Conservation (phyloP, 2,329 filamentous ascomycete species). For the Apiospora saccharicola region DNA sequence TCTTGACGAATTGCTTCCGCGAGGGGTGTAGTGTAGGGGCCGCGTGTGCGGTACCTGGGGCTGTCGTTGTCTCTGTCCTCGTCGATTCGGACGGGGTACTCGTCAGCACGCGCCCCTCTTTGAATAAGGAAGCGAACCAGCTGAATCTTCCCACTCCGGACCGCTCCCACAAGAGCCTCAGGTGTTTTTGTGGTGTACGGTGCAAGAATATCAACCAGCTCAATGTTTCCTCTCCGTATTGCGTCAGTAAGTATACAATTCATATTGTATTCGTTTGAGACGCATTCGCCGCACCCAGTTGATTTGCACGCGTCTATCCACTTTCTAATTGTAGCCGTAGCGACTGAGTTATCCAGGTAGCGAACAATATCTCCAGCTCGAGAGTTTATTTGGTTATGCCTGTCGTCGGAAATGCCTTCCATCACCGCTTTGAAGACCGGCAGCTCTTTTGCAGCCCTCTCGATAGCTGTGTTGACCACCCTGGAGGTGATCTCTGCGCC, state of each 20-base stretch:
- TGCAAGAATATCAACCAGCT: neutral
- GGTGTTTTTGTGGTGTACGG: neutral
- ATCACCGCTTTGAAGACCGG: neutral
- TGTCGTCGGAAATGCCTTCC: neutral
- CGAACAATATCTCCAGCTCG: neutral
- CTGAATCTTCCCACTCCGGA: neutral
- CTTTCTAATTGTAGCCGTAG: neutral
- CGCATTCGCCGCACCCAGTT: neutral
- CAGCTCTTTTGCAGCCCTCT: neutral
- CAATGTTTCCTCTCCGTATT: neutral
- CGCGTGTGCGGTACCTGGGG: too few relatives aligned
- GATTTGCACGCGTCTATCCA: neutral
- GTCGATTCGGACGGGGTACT: too few relatives aligned
- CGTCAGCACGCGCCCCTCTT: neutral
- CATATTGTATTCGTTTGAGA: neutral
- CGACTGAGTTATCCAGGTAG: neutral
- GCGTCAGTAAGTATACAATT: neutral
- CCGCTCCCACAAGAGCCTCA: neutral
- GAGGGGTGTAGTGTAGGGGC: neutral
- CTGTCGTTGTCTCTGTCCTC: neutral
- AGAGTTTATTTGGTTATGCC: neutral
- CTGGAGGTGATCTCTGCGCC: neutral
- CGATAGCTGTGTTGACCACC: neutral
- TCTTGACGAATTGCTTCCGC: neutral
- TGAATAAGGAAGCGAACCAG: neutral